Evolutionary conservation across 148 eudicot genomes (phyloP).

Genomic region (Nepenthes mirabilis): DNA sequence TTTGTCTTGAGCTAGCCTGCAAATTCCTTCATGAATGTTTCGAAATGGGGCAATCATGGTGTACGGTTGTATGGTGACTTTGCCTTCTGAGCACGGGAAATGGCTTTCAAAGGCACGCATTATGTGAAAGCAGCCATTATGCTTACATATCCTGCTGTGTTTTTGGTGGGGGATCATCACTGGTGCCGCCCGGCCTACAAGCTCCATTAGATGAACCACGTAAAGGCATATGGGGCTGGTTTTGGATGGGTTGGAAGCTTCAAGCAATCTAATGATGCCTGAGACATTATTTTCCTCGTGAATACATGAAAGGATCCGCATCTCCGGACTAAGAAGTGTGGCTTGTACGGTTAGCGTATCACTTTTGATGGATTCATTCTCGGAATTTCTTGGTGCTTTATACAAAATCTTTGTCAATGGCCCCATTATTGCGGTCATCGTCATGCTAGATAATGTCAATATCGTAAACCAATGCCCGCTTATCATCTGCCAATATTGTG

Average conservation of each 20-base stretch:
- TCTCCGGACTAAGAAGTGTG: not conserved
- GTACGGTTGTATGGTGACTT: conserved; percentile 1
- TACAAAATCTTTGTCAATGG: conserved; percentile 7
- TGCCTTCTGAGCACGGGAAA: not conserved
- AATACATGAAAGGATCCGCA: conserved; percentile 8
- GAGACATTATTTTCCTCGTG: conserved; percentile 7
- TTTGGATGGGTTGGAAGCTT: conserved; percentile 5
- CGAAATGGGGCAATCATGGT: conserved; percentile 3
- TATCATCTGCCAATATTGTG: conserved; percentile 5
- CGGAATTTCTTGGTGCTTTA: not conserved
- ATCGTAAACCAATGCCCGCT: not conserved
- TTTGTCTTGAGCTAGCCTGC: conserved; percentile 6
- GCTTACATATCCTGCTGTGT: not conserved
- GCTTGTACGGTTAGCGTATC: conserved; percentile 1
- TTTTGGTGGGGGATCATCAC: not conserved
- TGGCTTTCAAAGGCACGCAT: conserved; percentile 3
- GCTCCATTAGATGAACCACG: conserved; percentile 6
- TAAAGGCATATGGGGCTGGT: conserved; percentile 4
- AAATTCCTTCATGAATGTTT: conserved; percentile 8
- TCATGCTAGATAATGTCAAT: conserved; percentile 3
- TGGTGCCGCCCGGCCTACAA: conserved; percentile 6
- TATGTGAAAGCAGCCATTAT: conserved; percentile 1
- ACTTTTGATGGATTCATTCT: not conserved
- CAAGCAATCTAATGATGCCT: not conserved
- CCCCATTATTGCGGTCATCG: conserved; percentile 4